Base-by-base conservation (phyloP, 1,284 basidiomycete species). In the Marasmius fiardii region DNA sequence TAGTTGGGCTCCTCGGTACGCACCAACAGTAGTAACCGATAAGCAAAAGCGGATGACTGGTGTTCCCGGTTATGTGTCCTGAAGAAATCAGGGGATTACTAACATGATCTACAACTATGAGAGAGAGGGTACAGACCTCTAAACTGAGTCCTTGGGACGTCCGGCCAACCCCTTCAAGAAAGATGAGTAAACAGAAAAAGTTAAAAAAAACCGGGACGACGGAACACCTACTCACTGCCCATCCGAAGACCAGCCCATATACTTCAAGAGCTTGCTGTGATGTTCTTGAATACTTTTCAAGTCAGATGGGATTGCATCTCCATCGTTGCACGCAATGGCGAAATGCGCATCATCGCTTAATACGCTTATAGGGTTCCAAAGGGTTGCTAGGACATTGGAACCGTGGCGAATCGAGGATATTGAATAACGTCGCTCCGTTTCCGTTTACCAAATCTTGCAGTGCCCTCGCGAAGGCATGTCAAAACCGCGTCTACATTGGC, bases 151-250 rank as follows among this genome's bases (percentile, higher is more conserved):
- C 59, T 61, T 2, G 58, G 54, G 21, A 58, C 52, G 1, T 56
- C 49, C 0, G 60, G 55, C 62, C 62, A 63, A 18, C 35, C 59
- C 62, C 57, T n/a, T n/a, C n/a, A n/a, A n/a, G n/a, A n/a, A n/a
- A n/a, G n/a, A n/a, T n/a, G n/a, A n/a, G n/a, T n/a, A n/a, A n/a
- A n/a, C n/a, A n/a, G n/a, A n/a, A n/a, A n/a, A n/a, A n/a, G n/a
- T n/a, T n/a, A n/a, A n/a, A n/a, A n/a, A n/a, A n/a, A n/a, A n/a
- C n/a, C 3, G 12, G 12, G n/a, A n/a, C 35, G n/a, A 12, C 35
- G n/a, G 2, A 37, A 2, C 5, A 37, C 35, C n/a, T 37, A 37
- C 35, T 11, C 39, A 49, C 64, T 63, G 5, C 18, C 7, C 31
- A 59, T 48, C 12, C 58, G 28, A 10, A 60, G 12, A 0, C 43